Base-by-base conservation (phyloP, 2,329 filamentous ascomycete genomes). In the Clonostachys solani region DNA sequence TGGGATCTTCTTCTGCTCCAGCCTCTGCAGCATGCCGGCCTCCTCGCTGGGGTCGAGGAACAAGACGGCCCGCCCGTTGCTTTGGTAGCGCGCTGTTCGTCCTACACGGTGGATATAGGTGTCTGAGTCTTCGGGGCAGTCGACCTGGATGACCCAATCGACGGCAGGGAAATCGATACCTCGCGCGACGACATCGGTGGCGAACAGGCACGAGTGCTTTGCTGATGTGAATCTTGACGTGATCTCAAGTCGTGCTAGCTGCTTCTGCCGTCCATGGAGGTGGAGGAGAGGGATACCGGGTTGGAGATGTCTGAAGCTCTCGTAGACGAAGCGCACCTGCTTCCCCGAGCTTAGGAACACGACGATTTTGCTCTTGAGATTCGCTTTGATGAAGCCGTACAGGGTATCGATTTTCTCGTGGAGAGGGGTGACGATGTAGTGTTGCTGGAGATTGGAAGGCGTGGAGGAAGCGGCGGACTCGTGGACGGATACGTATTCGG, bases 111-210 rank as follows among this genome's bases (percentile, higher is more conserved):
- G 94, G 56, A 99, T 97, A 60, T 99, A 99, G 0, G 94, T 99
- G 60, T 97, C 94, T 5, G 89, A 87, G 64, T 99, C 92, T 65
- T 99, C 94, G 0, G 94, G 94, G 55, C 89, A 95, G 64, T 99
- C 94, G n/a, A 89, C 79, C 63, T 99, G 94, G n/a, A 99, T 90
- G 6, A 99, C 94, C 87, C 94, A 99, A 64, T 99, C 94, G 0
- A 99, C 94, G 4, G 91, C 86, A 0, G 94, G 94, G 61, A 99
- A 97, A 65, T 99, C 94, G 12, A 99, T 80, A 53, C 94, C 94
- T 65, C 94, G 81, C 0, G 94, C 94, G 5, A 95, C 91, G 6
- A 99, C 90, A 61, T 99, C 94, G 0, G 94, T 99, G 2, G 94
- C 90, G 62, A 99, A 96, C 0, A 99, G 77, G 61, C 94, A 96